phyloP scores from a whole-genome alignment of 2,329 filamentous ascomycete genomes.

The Aspergillus tubingensis region DNA sequence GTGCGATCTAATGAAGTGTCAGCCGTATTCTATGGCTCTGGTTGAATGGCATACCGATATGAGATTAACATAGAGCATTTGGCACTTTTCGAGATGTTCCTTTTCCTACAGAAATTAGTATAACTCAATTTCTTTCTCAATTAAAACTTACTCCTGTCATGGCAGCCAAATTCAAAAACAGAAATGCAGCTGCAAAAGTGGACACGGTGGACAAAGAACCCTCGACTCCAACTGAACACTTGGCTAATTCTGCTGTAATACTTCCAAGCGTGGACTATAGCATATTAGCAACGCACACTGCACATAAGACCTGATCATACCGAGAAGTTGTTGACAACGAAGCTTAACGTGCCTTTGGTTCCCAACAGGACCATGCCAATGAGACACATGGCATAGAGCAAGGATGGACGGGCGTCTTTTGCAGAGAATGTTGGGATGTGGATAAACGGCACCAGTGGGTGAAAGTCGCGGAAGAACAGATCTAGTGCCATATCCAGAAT shows the following conservation, averaged over 20 bases:
- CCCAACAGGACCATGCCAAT: constrained; percentile 56
- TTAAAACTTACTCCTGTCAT: constrained; percentile 45
- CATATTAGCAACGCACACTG: constrained; percentile 11
- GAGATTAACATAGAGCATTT: constrained; percentile 54
- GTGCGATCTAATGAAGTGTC: constrained; percentile 40
- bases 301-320: constrained; percentile 23
- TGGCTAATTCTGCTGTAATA: constrained; percentile 46
- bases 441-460: constrained; percentile 55
- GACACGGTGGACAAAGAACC: constrained; percentile 47
- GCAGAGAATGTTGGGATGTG: constrained; percentile 57
- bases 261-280: constrained; percentile 38
- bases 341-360: constrained; percentile 54
- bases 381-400: constrained; percentile 56
- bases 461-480: constrained; percentile 57
- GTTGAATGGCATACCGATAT: constrained; percentile 39
- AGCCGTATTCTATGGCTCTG: background rate
- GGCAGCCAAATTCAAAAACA: constrained; percentile 53
- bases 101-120: constrained; percentile 35
- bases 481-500: constrained; percentile 57
- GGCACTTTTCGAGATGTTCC: constrained; percentile 49
- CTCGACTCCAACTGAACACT: constrained; percentile 43
- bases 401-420: constrained; percentile 48
- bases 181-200: constrained; percentile 50
- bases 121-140: background rate
- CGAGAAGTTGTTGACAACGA: constrained; percentile 51